phyloP scores from a whole-genome alignment of 2,329 filamentous ascomycete species.

The Leptodontidium sp. region DNA sequence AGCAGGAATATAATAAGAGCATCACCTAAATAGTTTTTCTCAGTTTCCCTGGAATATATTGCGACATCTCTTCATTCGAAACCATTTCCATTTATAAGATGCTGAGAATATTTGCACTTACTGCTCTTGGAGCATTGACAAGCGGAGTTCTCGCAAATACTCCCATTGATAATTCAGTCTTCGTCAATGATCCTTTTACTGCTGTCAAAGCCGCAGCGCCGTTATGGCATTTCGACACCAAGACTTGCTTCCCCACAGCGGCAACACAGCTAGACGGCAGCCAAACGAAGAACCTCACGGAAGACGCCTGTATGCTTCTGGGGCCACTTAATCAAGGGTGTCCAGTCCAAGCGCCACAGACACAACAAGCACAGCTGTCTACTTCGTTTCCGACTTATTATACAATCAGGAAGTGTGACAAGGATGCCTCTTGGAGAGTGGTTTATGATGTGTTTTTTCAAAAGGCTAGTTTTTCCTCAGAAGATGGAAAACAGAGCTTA shows the following conservation, averaged over 20 bases:
- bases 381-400: slow-evolving; percentile 38
- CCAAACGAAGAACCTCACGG: slow-evolving; percentile 28
- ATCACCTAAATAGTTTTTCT: too few relatives aligned
- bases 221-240: slow-evolving; percentile 34
- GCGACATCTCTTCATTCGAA: neutral
- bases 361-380: slow-evolving; percentile 28
- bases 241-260: slow-evolving; percentile 34
- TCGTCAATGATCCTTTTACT: slow-evolving; percentile 26
- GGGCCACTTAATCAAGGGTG: slow-evolving; percentile 26
- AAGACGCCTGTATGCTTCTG: slow-evolving; percentile 28
- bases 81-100: neutral
- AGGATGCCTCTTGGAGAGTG: slow-evolving; percentile 33
- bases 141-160: slow-evolving; percentile 26
- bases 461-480: slow-evolving; percentile 23
- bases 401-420: slow-evolving; percentile 29
- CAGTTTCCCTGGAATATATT: neutral
- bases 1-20: neutral
- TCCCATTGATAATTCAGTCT: slow-evolving; percentile 30
- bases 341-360: slow-evolving; percentile 29
- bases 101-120: neutral
- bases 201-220: slow-evolving; percentile 31
- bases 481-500: neutral
- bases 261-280: slow-evolving; percentile 30
- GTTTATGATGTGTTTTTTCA: slow-evolving; percentile 38
- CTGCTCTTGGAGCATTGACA: slow-evolving; percentile 17